phyloP scores from a whole-genome alignment of 2,329 filamentous ascomycete species.

The Curvularia sp. region DNA sequence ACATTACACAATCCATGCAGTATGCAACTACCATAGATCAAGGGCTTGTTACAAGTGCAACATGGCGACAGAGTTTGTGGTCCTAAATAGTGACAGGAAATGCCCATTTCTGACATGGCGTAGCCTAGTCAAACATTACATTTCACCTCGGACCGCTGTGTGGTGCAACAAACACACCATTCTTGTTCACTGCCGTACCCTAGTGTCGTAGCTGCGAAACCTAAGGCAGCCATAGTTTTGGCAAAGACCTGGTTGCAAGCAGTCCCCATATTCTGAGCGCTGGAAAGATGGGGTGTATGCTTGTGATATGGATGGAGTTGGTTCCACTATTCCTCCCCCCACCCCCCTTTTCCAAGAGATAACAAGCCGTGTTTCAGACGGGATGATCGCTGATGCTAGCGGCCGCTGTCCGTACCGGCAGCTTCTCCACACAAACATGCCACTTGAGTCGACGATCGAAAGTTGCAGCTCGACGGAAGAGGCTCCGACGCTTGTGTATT shows the following conservation, averaged over 20 bases:
- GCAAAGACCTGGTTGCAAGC: background rate
- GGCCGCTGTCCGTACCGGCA: background rate
- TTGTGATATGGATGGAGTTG: background rate
- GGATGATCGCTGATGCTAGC: background rate
- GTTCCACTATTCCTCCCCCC: background rate
- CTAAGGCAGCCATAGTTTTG: background rate
- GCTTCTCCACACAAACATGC: background rate
- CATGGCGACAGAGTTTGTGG: background rate
- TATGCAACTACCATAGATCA: background rate
- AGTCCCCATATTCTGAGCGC: no score
- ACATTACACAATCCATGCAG: background rate
- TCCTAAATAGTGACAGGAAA: background rate
- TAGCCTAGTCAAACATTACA: background rate
- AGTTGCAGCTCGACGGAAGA: background rate
- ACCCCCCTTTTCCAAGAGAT: background rate
- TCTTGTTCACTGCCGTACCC: background rate
- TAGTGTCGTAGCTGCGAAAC: background rate
- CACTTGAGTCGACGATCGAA: background rate
- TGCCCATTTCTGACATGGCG: background rate
- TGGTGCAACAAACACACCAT: background rate
- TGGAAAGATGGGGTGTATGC: background rate
- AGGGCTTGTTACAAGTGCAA: background rate
- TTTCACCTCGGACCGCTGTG: background rate
- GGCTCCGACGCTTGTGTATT: no score
- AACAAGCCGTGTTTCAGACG: background rate